Conservation (phyloP, 306 rosid genomes). For the Hippophae gyantsensis region DNA sequence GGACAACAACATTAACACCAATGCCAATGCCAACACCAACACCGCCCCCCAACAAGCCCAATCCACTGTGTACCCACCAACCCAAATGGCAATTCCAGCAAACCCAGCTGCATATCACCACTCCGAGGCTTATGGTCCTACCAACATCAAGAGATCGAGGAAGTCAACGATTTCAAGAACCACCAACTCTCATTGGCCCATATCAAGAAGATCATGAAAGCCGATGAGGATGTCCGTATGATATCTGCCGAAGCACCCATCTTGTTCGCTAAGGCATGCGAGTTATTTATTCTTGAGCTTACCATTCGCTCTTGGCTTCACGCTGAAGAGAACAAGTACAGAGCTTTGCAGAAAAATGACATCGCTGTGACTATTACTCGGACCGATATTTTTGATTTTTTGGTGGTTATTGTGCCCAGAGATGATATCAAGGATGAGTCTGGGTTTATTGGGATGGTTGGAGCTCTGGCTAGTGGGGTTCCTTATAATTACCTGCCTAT, state of each 20-base stretch:
- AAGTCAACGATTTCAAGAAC: slow-evolving; percentile 89
- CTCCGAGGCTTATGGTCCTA: slow-evolving; percentile 82
- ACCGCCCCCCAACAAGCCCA: slow-evolving; percentile 35
- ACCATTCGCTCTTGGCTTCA: too few species aligned
- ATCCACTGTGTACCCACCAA: slow-evolving; percentile 35
- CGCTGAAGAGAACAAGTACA: slow-evolving; percentile 37
- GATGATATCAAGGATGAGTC: slow-evolving; percentile 91
- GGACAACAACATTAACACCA: slow-evolving; percentile 1
- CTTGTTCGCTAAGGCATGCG: too few species aligned
- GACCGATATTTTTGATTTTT: slow-evolving; percentile 78
- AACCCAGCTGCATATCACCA: slow-evolving; percentile 58
- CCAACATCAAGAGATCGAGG: slow-evolving; percentile 89
- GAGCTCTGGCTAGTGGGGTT: slow-evolving; percentile 65
- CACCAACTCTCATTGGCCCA: slow-evolving; percentile 95
- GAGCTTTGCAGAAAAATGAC: slow-evolving; percentile 88
- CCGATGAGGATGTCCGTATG: too few species aligned
- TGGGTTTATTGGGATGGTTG: slow-evolving; percentile 44
- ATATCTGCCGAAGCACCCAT: too few species aligned
- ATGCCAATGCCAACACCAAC: slow-evolving; percentile 11
- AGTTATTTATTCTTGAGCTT: too few species aligned
- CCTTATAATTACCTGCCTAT: slow-evolving; percentile 82
- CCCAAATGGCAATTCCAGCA: slow-evolving; percentile 28
- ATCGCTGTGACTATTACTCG: slow-evolving; percentile 86
- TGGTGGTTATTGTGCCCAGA: slow-evolving; percentile 88
- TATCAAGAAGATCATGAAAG: slow-evolving; percentile 16